A percentile compares a stretch with the other conserved stretches of the same genome.
These are phyloP conservation scores for Phoma sp. DNA, from an alignment of 2,329 filamentous ascomycete genomes.

Conservation along the genomic window DNA sequence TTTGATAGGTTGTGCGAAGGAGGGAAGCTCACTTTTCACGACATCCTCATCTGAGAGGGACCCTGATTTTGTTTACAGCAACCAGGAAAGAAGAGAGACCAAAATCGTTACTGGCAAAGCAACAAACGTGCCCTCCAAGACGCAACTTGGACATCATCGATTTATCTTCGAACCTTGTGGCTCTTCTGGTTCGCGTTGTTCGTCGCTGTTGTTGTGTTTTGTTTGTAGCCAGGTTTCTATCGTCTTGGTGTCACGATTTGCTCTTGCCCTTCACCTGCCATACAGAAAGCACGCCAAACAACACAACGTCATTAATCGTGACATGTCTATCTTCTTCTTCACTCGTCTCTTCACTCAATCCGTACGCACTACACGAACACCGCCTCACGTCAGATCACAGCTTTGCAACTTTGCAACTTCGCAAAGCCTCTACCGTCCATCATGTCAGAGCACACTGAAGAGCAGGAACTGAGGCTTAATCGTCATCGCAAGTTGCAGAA, in stretches of 20 bases:
- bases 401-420: neutral
- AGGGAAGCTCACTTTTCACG: neutral
- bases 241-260: neutral
- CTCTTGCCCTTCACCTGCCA: conserved; percentile 2
- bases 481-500: conserved; percentile 10
- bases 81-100: neutral
- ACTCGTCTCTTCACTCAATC: neutral
- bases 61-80: neutral
- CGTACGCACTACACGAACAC: neutral
- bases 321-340: neutral
- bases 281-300: neutral
- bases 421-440: neutral
- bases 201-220: neutral
- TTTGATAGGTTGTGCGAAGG: neutral
- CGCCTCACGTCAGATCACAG: neutral
- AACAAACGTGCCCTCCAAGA: neutral
- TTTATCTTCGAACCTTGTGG: too few species aligned
- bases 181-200: neutral
- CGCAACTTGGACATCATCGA: neutral
- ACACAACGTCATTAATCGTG: conserved; percentile 1
- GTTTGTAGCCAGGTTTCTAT: neutral
- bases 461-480: conserved; percentile 1
- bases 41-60: neutral
- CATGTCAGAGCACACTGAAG: neutral
- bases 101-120: neutral